Evolutionary conservation across 768 basidiomycete genomes (phyloP).

Genomic region (Podaxis sp.): DNA sequence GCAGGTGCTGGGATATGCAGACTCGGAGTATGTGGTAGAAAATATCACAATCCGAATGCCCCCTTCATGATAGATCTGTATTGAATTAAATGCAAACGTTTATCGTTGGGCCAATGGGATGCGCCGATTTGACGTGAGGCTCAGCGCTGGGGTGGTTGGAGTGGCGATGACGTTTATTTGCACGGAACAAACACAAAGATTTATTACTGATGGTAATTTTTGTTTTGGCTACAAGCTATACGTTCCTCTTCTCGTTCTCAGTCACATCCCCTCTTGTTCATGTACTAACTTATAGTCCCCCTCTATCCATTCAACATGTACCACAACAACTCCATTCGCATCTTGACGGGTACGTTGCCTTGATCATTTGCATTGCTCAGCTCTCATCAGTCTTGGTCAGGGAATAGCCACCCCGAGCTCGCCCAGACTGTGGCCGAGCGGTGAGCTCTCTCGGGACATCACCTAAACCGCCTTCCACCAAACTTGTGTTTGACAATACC

Average conservation of each 20-base stretch:
- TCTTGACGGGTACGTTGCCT: conserved; percentile 60
- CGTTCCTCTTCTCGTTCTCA: conserved; percentile 7
- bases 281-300: conserved; percentile 31
- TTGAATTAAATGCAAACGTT: conserved; percentile 3
- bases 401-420: conserved; percentile 98
- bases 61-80: conserved; percentile 22
- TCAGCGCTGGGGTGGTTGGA: conserved; percentile 1
- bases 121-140: conserved; percentile 11
- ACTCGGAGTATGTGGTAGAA: conserved; percentile 96
- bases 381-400: conserved; percentile 38
- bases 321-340: conserved; percentile 76
- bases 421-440: conserved; percentile 93
- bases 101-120: conserved; percentile 10
- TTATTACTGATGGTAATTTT: conserved; percentile 15
- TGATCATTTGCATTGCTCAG: conserved; percentile 3
- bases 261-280: conserved; percentile 19
- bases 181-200: conserved; percentile 26
- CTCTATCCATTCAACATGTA: conserved; percentile 43
- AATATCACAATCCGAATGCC: conserved; percentile 78
- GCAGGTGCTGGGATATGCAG: conserved; percentile 84
- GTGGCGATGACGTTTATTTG: conserved; percentile 48
- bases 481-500: conserved; percentile 37
- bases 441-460: conserved; percentile 61
- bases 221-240: conserved; percentile 22
- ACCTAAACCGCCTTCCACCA: conserved; percentile 13